Percentiles rank a stretch among this genome's conserved stretches.
Conservation (phyloP, 257 asterid genomes). For the Lithospermum erythrorhizon region DNA sequence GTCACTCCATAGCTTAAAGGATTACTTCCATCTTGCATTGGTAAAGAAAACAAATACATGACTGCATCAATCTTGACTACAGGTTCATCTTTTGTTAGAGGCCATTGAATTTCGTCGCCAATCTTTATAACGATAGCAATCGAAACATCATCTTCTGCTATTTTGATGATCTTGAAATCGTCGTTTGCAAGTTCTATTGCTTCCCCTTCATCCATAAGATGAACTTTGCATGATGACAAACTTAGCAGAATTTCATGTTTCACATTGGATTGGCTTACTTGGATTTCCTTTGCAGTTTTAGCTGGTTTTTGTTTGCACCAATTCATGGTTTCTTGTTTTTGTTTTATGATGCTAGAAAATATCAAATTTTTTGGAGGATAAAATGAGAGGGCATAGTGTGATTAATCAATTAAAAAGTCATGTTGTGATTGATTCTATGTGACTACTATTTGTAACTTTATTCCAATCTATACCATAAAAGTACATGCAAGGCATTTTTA, state of each 20-base stretch:
- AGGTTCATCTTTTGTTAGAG: constrained; percentile 19
- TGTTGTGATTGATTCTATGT: constrained; percentile 10
- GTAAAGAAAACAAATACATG: constrained; percentile 60
- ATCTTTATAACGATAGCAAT: constrained; percentile 57
- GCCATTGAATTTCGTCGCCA: constrained; percentile 75
- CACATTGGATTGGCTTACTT: constrained; percentile 24
- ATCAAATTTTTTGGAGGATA: constrained; percentile 1
- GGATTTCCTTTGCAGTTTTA: constrained; percentile 14
- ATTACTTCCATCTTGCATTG: constrained; percentile 35
- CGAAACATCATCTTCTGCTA: constrained; percentile 36
- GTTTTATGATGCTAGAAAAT: constrained; percentile 3
- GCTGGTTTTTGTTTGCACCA: constrained; percentile 30
- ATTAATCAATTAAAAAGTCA: constrained; percentile 11
- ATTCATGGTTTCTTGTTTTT: constrained; percentile 22
- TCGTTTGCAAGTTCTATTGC: constrained; percentile 52
- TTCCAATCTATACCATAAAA: constrained; percentile 36
- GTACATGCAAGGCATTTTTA: constrained; percentile 12
- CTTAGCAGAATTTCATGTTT: constrained; percentile 37
- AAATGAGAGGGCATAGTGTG: constrained; percentile 4
- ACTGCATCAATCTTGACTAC: constrained; percentile 54
- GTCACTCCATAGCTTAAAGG: constrained; percentile 71
- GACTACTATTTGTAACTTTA: constrained; percentile 21
- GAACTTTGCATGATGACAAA: constrained; percentile 54
- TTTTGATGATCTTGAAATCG: constrained; percentile 29
- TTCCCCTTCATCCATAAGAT: constrained; percentile 58